Evolutionary conservation across 768 basidiomycete genomes (phyloP).

Genomic region (Postia placenta): DNA sequence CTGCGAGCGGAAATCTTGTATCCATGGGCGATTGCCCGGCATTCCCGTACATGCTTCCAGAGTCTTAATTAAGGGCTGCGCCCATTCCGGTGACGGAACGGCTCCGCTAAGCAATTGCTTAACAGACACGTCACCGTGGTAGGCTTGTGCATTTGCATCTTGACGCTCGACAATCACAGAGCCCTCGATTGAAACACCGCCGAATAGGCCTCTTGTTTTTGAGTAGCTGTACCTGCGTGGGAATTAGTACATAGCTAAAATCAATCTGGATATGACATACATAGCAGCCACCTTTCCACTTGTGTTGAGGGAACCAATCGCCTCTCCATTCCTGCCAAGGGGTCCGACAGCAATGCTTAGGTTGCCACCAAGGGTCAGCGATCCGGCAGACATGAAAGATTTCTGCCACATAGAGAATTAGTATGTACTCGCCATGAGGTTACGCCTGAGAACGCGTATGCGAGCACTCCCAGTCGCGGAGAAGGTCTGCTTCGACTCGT

Average conservation of each 20-base stretch:
- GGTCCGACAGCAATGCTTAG: slow-evolving; percentile 88
- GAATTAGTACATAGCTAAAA: slow-evolving; percentile 1
- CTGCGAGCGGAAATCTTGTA: slow-evolving; percentile 41
- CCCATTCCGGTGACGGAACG: slow-evolving; percentile 75
- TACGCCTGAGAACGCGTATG: no score
- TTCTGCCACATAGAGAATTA: no score
- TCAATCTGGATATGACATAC: no score
- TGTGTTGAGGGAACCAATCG: slow-evolving; percentile 72
- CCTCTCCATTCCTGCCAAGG: slow-evolving; percentile 93
- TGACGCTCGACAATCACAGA: slow-evolving; percentile 91
- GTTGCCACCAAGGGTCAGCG: slow-evolving; percentile 85
- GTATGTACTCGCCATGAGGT: no score
- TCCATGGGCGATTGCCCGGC: slow-evolving; percentile 65
- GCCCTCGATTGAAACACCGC: slow-evolving; percentile 84
- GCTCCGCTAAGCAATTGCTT: slow-evolving; percentile 77
- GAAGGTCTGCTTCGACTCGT: no score
- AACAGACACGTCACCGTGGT: slow-evolving; percentile 64
- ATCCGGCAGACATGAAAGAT: slow-evolving; percentile 94
- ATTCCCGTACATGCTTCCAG: slow-evolving; percentile 68
- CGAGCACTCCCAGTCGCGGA: no score
- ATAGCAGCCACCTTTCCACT: slow-evolving; percentile 90
- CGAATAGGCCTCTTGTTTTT: slow-evolving; percentile 90
- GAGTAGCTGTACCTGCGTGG: slow-evolving; percentile 75
- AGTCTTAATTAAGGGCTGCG: slow-evolving; percentile 63
- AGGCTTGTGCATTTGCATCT: slow-evolving; percentile 86